phyloP scores from a whole-genome alignment of 2,329 filamentous ascomycete genomes.

The Keithomyces neogunnii region DNA sequence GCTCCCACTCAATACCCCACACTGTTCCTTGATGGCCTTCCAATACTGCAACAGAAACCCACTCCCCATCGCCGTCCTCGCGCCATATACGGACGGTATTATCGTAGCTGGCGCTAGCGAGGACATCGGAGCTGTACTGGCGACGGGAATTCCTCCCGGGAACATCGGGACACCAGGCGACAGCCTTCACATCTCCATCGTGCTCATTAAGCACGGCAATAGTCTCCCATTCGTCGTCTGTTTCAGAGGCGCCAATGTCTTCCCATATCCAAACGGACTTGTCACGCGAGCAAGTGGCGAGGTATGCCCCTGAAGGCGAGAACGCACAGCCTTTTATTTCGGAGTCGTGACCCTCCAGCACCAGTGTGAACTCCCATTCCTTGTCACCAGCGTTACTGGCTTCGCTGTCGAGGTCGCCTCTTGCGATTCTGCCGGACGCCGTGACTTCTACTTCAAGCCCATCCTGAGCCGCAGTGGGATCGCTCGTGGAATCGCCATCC shows the following conservation, averaged over 20 bases:
- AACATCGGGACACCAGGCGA: slow-evolving; percentile 78
- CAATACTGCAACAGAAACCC: slow-evolving; percentile 79
- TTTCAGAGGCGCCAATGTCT: slow-evolving; percentile 63
- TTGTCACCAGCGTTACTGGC: slow-evolving; percentile 38
- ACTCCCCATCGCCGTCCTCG: slow-evolving; percentile 82
- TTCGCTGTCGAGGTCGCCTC: slow-evolving; percentile 4
- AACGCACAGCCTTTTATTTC: slow-evolving; percentile 81
- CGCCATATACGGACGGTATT: slow-evolving; percentile 83
- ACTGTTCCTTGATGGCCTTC: slow-evolving; percentile 79
- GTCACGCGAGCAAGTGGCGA: slow-evolving; percentile 87
- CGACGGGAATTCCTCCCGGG: slow-evolving; percentile 36
- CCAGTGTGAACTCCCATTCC: slow-evolving; percentile 87
- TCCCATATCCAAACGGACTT: slow-evolving; percentile 99
- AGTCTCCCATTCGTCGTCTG: slow-evolving; percentile 94
- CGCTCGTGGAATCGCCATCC: slow-evolving; percentile 37
- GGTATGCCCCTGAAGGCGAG: slow-evolving; percentile 62
- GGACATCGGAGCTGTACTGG: slow-evolving; percentile 55
- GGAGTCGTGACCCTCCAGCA: slow-evolving; percentile 90
- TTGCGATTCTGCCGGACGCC: background rate
- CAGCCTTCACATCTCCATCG: slow-evolving; percentile 88
- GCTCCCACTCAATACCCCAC: slow-evolving; percentile 76
- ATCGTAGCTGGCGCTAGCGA: slow-evolving; percentile 91
- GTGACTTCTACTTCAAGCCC: slow-evolving; percentile 36
- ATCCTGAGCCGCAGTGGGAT: slow-evolving; percentile 14
- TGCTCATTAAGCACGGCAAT: slow-evolving; percentile 92